Evolutionary conservation across 2,329 filamentous ascomycete genomes (phyloP), one percentile per base, ranked within the genome.

Genomic region (Penicillium sp.): DNA sequence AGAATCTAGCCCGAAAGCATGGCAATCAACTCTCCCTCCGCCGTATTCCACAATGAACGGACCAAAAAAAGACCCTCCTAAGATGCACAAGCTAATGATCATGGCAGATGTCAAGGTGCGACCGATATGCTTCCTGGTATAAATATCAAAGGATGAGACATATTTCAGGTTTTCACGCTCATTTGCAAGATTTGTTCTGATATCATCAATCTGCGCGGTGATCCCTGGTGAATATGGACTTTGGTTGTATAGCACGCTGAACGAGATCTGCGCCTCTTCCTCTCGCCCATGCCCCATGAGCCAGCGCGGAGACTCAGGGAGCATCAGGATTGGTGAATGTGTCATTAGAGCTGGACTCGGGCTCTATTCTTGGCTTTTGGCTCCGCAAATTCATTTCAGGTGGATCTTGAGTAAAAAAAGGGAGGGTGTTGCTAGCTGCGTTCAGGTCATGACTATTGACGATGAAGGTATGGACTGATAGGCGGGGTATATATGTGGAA

Each of bases 281-380:
- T 66, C 62, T 50, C 52, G 52, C 4, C 59, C 50, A 22, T 65
- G 55, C 14, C 48, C 60, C 29, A 69, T 39, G 8, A 67, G 58
- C 66, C 66, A 69, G 7, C 66, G 65, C 5, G 66, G 66, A 5
- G 66, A 69, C 40, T 69, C 66, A 5, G 63, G 66, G 9, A 69
- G 66, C 61, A 65, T 62, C 34, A 67, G 45, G 8, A 66, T 29
- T 37, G 13, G 38, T 18, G 29, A 42, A 26, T 3, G 34, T 31
- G 26, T 40, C 18, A 20, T 42, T 24, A 7, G 53, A 39, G 35
- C 20, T 55, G 26, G 55, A 47, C 10, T 57, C 47, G 10, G 50
- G 39, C 37, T 58, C 53, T 16, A 47, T 42, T 16, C 60, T 55
- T n/a, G 29, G 6, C 1, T 1, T 20, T 24, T 37, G 0, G 3